Conservation (phyloP, 192 early-diverging fungal genomes). For the Pecoramyces ruminantium region DNA sequence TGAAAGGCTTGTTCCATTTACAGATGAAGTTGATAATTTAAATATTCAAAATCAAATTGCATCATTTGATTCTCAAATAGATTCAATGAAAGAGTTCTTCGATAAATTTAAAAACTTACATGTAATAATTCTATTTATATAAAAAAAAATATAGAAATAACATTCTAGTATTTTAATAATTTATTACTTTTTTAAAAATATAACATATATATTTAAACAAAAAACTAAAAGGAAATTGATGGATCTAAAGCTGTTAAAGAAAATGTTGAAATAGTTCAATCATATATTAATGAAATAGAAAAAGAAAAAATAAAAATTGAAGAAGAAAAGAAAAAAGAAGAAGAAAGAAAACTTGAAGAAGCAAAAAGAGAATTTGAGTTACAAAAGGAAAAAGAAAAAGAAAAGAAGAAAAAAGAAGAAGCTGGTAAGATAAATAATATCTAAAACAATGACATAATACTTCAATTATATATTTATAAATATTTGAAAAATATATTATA, state of each 20-base stretch:
- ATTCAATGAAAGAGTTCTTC: constrained; percentile 32
- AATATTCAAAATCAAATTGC: constrained; percentile 31
- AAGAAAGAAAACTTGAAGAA: constrained; percentile 3
- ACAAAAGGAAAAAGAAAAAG: constrained; percentile 19
- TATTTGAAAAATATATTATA: too few relatives aligned
- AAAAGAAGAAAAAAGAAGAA: constrained; percentile 4
- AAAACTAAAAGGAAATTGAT: background rate
- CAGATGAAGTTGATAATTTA: constrained; percentile 13
- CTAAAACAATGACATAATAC: too few relatives aligned
- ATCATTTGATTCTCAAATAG: constrained; percentile 34
- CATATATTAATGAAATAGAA: background rate
- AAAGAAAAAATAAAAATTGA: background rate
- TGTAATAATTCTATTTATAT: constrained; percentile 6
- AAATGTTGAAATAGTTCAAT: background rate
- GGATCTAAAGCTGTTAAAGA: background rate
- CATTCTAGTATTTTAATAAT: too few relatives aligned
- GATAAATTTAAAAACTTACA: constrained; percentile 24
- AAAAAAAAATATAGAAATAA: too few relatives aligned
- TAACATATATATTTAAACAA: too few relatives aligned
- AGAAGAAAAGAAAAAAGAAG: constrained; percentile 3
- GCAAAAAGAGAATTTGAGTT: constrained; percentile 7
- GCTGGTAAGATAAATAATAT: too few relatives aligned
- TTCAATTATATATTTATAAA: too few relatives aligned
- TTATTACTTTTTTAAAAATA: too few relatives aligned
- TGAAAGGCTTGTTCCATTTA: constrained; percentile 17